phyloP scores from a whole-genome alignment of 345 rosid genomes.

The Brassica incana region DNA sequence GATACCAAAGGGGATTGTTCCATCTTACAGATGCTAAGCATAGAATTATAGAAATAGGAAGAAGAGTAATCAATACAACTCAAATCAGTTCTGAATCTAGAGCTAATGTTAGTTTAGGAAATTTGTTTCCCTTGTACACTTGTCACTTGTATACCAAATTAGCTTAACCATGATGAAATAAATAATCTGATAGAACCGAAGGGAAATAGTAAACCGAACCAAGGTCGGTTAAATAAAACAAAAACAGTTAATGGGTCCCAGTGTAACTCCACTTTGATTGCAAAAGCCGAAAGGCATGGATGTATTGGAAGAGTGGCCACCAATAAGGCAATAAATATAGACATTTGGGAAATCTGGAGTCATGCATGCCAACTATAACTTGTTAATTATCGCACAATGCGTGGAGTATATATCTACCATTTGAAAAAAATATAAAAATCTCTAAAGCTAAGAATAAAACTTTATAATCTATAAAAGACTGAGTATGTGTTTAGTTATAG shows the following conservation, averaged over 20 bases:
- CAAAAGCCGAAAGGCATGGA: conserved; percentile 38
- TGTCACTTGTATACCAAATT: neutral
- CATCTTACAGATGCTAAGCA: neutral
- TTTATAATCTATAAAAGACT: neutral
- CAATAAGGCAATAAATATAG: neutral
- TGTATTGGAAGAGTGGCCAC: conserved; percentile 25
- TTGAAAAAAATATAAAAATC: neutral
- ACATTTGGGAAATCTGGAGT: conserved; percentile 9
- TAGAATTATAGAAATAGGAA: neutral
- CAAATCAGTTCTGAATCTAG: neutral
- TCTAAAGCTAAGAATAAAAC: neutral
- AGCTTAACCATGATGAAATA: neutral
- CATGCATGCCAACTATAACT: conserved; percentile 29
- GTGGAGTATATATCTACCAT: neutral
- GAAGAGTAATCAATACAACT: neutral
- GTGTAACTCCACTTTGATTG: conserved; percentile 23
- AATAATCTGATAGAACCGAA: neutral
- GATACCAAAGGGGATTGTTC: neutral
- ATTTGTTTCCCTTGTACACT: neutral
- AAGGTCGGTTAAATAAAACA: conserved; percentile 34
- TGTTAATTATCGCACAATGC: neutral
- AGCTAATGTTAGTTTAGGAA: neutral
- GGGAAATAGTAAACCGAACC: conserved; percentile 13
- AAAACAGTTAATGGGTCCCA: conserved; percentile 24
- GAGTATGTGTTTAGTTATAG: neutral